phyloP scores from a whole-genome alignment of 352 stramenopile genomes.

The Phytophthora fragariae region DNA sequence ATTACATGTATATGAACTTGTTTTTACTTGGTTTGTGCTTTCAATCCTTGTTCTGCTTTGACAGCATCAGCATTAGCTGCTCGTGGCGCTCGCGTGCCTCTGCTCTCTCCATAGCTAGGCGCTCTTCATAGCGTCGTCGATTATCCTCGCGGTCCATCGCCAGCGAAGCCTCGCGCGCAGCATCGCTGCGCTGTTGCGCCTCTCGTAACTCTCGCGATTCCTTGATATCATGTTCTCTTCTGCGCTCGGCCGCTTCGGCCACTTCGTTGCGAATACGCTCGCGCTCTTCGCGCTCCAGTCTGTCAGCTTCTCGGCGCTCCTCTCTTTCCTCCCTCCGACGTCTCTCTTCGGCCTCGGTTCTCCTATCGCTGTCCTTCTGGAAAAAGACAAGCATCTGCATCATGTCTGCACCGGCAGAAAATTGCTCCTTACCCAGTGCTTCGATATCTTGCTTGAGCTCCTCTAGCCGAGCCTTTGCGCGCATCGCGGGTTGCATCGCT shows the following conservation, averaged over 20 bases:
- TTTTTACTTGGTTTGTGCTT: neutral
- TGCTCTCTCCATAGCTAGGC: neutral
- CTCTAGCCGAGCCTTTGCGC: neutral
- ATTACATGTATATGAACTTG: neutral
- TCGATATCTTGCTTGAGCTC: neutral
- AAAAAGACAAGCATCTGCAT: neutral
- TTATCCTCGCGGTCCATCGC: neutral
- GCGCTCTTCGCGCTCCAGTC: neutral
- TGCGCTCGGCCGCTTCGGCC: neutral
- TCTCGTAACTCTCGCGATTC: neutral
- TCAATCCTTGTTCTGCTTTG: neutral
- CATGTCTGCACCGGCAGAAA: neutral
- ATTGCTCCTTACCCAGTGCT: neutral
- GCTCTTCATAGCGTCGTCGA: neutral
- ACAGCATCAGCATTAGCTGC: neutral
- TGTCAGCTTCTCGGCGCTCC: neutral
- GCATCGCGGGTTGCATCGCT: neutral
- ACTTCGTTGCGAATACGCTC: neutral
- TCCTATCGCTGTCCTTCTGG: neutral
- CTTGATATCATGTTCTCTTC: neutral
- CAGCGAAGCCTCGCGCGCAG: neutral
- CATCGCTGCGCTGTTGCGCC: neutral
- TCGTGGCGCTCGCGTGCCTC: neutral
- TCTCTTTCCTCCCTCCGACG: neutral
- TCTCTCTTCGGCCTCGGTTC: neutral